A percentile compares a stretch with the other conserved stretches of the same genome.
These are phyloP conservation scores for Penicillium cosmopolitanum DNA, from an alignment of 495 filamentous ascomycete genomes.

Conservation along the genomic window DNA sequence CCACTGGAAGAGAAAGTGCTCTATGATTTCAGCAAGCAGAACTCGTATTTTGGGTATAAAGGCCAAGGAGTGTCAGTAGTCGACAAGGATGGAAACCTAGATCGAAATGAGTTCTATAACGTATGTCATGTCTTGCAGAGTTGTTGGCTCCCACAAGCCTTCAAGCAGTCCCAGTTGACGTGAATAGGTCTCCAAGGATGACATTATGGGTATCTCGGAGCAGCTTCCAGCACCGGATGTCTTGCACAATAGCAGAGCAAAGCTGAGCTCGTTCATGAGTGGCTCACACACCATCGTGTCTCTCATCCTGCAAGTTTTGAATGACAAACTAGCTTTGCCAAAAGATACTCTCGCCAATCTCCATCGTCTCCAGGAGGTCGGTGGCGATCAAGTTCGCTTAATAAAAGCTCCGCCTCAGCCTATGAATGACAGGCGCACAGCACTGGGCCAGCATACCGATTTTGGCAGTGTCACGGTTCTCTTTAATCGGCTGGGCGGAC, in stretches of 20 bases:
- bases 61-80: conserved; percentile 52
- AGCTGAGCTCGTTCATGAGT: conserved; percentile 51
- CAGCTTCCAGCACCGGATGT: conserved; percentile 51
- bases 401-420: conserved; percentile 52
- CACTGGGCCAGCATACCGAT: conserved; percentile 56
- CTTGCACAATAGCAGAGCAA: conserved; percentile 37
- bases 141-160: too few species aligned
- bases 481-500: conserved; percentile 63
- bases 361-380: conserved; percentile 51
- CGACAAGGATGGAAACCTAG: conserved; percentile 56
- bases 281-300: conserved; percentile 53
- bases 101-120: conserved; percentile 68
- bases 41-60: conserved; percentile 60
- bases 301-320: conserved; percentile 53
- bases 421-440: conserved; percentile 39
- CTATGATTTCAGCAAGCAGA: conserved; percentile 50
- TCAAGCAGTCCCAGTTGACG: neutral
- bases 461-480: conserved; percentile 60
- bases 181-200: conserved; percentile 52
- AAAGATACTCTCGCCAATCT: conserved; percentile 47
- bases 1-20: conserved; percentile 55
- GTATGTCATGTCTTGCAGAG: conserved; percentile 34
- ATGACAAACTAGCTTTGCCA: conserved; percentile 53
- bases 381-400: conserved; percentile 64
- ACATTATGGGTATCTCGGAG: conserved; percentile 50